phyloP scores from a whole-genome alignment of 2,329 filamentous ascomycete species.

The Achaetomium macrosporum region DNA sequence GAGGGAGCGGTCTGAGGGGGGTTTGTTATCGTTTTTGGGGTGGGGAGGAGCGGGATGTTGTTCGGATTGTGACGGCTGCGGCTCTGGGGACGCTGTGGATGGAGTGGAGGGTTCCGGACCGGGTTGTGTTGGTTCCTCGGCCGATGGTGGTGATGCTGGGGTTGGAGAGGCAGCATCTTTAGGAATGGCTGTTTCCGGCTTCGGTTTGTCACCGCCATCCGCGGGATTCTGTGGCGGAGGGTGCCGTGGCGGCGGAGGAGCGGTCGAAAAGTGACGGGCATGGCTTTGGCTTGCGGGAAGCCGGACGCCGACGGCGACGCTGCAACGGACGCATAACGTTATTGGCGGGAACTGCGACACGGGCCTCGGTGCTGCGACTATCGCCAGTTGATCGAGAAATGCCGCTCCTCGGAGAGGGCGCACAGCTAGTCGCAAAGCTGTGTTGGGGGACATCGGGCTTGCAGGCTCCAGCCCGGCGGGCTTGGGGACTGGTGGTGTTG shows the following conservation, averaged over 20 bases:
- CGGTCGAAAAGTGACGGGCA: constrained; percentile 29
- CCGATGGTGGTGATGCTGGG: neutral
- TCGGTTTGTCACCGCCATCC: neutral
- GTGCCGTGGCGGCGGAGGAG: constrained; percentile 21
- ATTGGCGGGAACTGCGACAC: constrained; percentile 11
- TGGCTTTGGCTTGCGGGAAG: constrained; percentile 13
- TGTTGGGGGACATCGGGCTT: constrained; percentile 22
- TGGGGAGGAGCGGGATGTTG: constrained; percentile 1
- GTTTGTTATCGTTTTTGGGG: neutral
- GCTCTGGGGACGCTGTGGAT: constrained; percentile 9
- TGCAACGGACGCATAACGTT: constrained; percentile 27
- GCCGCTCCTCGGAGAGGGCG: constrained; percentile 16
- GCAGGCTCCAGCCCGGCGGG: constrained; percentile 18
- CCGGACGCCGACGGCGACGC: constrained; percentile 10
- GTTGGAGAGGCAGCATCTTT: neutral
- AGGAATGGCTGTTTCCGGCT: neutral
- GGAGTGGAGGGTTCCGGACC: neutral
- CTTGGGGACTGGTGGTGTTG: neutral
- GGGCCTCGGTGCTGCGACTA: neutral
- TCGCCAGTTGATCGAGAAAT: constrained; percentile 15
- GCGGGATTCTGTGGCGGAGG: constrained; percentile 9
- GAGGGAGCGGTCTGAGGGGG: constrained; percentile 25
- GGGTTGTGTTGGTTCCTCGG: constrained; percentile 1
- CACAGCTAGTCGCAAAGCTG: constrained; percentile 22
- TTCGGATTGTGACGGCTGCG: neutral